Conservation (phyloP, 2,329 filamentous ascomycete species). For the Pestalotiopsis sp. region DNA sequence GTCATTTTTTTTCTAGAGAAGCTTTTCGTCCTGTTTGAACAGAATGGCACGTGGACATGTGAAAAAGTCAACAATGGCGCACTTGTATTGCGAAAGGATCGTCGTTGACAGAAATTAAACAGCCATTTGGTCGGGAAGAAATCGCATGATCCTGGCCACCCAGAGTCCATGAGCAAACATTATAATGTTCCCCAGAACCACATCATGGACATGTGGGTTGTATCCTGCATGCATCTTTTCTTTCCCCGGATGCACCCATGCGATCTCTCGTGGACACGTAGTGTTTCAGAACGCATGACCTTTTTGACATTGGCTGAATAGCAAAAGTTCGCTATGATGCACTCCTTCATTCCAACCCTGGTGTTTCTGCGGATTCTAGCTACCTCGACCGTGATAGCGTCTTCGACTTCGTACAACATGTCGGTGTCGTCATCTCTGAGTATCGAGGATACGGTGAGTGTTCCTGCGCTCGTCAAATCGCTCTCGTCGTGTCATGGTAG, state of each 20-base stretch:
- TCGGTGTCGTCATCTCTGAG: neutral
- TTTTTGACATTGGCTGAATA: neutral
- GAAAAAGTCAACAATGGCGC: too few relatives aligned
- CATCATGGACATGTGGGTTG: neutral
- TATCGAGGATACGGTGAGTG: neutral
- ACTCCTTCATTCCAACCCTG: neutral
- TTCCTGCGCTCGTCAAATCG: neutral
- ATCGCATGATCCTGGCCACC: too few relatives aligned
- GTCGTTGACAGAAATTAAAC: too few relatives aligned
- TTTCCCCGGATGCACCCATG: neutral
- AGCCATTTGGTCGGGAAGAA: too few relatives aligned
- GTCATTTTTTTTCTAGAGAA: too few relatives aligned
- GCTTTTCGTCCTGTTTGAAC: too few relatives aligned
- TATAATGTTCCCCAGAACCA: neutral
- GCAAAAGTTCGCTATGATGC: neutral
- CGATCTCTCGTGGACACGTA: neutral
- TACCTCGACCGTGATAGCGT: neutral
- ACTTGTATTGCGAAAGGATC: too few relatives aligned
- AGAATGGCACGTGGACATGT: too few relatives aligned
- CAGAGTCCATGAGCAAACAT: neutral
- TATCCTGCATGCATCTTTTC: neutral
- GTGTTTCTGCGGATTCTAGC: neutral
- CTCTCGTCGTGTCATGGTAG: neutral
- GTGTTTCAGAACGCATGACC: neutral
- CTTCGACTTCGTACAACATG: neutral